These are phyloP conservation scores for Ascomycota sp. DNA, from an alignment of 2,329 filamentous ascomycete species.

Conservation along the genomic window DNA sequence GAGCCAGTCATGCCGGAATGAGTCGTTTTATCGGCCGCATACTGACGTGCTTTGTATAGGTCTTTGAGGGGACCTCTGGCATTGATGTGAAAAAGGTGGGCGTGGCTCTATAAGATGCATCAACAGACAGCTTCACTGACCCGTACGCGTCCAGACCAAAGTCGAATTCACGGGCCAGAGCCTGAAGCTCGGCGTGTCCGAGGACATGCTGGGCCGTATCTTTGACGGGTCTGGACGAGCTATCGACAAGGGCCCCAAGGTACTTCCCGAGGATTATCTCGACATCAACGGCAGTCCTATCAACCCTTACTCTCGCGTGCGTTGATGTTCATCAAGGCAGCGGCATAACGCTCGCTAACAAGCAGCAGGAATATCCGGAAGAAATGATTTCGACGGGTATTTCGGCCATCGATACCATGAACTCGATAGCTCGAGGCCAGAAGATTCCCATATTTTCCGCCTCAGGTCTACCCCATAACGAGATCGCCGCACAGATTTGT, in stretches of 20 bases:
- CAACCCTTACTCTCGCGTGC: slow-evolving; percentile 89
- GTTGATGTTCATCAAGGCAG: neutral
- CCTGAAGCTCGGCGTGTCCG: slow-evolving; percentile 94
- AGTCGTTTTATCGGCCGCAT: slow-evolving; percentile 1
- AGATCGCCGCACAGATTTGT: slow-evolving; percentile 97
- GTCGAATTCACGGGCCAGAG: slow-evolving; percentile 95
- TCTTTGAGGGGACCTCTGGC: slow-evolving; percentile 91
- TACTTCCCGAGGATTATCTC: slow-evolving; percentile 90
- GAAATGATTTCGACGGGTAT: slow-evolving; percentile 99
- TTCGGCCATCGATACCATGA: slow-evolving; percentile 97
- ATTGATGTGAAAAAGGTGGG: slow-evolving; percentile 97
- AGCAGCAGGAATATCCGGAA: slow-evolving; percentile 72
- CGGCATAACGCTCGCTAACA: slow-evolving; percentile 3
- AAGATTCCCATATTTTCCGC: slow-evolving; percentile 99
- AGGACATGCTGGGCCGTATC: slow-evolving; percentile 98
- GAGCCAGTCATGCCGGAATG: too few species aligned
- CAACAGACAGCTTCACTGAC: neutral
- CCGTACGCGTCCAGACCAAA: slow-evolving; percentile 45
- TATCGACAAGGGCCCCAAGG: slow-evolving; percentile 97
- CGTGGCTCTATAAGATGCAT: slow-evolving; percentile 1
- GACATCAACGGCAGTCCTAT: slow-evolving; percentile 99
- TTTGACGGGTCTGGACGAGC: slow-evolving; percentile 95
- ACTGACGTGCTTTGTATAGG: slow-evolving; percentile 29
- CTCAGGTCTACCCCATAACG: slow-evolving; percentile 94
- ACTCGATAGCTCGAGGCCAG: slow-evolving; percentile 91